A percentile compares a stretch with the other conserved stretches of the same genome.
Conservation (phyloP, 1,139 yeast genomes). For the Protomyces inundatus region DNA sequence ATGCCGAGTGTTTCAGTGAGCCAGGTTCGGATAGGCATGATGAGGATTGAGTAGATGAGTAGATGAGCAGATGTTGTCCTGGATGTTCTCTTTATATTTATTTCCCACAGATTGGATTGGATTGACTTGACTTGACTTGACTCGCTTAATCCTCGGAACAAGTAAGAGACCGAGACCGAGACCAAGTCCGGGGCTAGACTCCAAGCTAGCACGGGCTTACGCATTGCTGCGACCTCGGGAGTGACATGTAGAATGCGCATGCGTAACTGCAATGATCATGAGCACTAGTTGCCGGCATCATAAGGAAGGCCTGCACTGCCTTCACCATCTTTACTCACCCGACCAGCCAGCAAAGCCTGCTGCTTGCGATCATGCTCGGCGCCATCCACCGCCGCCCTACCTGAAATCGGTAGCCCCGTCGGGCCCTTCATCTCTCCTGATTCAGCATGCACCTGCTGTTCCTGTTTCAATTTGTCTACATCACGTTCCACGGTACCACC, state of each 20-base stretch:
- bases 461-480: conserved; percentile 7
- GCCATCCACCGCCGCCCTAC: conserved; percentile 10
- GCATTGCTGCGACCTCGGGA: no score
- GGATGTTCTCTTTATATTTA: no score
- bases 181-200: no score
- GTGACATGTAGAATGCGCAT: no score
- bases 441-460: not conserved
- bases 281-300: conserved; percentile 9
- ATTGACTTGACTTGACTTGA: no score
- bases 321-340: conserved; percentile 10
- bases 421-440: conserved; percentile 13
- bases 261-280: no score
- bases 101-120: no score
- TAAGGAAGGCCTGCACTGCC: conserved; percentile 22
- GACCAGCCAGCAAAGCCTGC: conserved; percentile 6
- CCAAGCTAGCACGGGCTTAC: no score
- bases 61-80: no score
- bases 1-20: conserved; percentile 38
- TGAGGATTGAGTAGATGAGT: not conserved
- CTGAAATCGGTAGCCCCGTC: conserved; percentile 9
- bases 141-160: no score
- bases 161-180: no score
- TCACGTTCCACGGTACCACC: not conserved
- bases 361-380: conserved; percentile 19
- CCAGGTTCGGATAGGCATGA: conserved; percentile 37